A percentile compares a stretch with the other conserved stretches of the same genome.
phyloP scores from a whole-genome alignment of 495 filamentous ascomycete species.

The Thermothielavioides terrestris region DNA sequence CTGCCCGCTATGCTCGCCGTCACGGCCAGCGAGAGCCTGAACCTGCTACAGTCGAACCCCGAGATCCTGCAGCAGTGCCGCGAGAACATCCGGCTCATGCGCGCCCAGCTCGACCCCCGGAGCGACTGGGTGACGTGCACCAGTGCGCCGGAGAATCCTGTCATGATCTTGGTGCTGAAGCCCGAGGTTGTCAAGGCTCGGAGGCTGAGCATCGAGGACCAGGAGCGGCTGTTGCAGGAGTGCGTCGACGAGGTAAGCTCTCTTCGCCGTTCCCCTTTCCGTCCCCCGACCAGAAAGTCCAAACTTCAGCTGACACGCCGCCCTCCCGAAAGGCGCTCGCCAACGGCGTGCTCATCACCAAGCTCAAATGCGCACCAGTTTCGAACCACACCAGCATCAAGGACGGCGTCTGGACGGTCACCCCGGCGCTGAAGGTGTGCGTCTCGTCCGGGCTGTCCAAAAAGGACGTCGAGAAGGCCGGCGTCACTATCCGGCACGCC shows the following conservation, averaged over 20 bases:
- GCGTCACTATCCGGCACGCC: conserved; percentile 78
- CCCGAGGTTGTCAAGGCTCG: conserved; percentile 67
- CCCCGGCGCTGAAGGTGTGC: conserved; percentile 82
- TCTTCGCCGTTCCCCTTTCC: not conserved
- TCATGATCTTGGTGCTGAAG: conserved; percentile 80
- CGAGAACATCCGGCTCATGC: conserved; percentile 74
- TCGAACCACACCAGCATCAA: conserved; percentile 45
- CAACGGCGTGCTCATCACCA: conserved; percentile 80
- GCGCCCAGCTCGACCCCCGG: conserved; percentile 78
- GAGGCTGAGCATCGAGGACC: conserved; percentile 58
- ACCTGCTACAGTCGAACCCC: conserved; percentile 72
- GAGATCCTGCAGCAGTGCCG: conserved; percentile 67
- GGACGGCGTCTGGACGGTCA: conserved; percentile 56
- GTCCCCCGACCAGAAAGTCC: not conserved
- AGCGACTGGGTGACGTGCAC: conserved; percentile 88
- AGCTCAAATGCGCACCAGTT: conserved; percentile 68
- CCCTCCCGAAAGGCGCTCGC: conserved; percentile 49
- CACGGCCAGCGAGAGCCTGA: conserved; percentile 83
- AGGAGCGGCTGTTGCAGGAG: conserved; percentile 81
- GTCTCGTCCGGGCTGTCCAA: conserved; percentile 76
- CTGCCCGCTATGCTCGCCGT: conserved; percentile 88
- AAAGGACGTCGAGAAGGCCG: conserved; percentile 93
- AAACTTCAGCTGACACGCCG: not conserved
- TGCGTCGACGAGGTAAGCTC: conserved; percentile 78
- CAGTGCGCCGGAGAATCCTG: conserved; percentile 73